Conservation (phyloP, 2,329 filamentous ascomycete species). For the Microsporum ferrugineum region DNA sequence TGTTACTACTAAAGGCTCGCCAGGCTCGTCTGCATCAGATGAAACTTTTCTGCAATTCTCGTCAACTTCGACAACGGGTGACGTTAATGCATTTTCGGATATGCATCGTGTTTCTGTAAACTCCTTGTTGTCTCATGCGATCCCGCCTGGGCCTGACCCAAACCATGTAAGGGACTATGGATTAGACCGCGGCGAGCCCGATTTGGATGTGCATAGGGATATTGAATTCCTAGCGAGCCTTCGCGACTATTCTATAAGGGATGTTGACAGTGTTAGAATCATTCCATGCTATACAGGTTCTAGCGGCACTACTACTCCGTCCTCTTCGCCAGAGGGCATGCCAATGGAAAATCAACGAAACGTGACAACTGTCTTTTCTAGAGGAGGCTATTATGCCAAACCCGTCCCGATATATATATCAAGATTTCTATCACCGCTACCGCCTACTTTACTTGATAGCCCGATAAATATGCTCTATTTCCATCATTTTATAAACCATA, state of each 20-base stretch:
- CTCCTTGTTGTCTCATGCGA: slow-evolving; percentile 48
- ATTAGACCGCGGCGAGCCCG: slow-evolving; percentile 57
- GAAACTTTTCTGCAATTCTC: neutral
- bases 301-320: neutral
- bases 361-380: slow-evolving; percentile 43
- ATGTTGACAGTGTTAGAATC: too few species aligned
- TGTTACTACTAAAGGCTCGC: neutral
- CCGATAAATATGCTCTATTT: slow-evolving; percentile 72
- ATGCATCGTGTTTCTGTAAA: slow-evolving; percentile 51
- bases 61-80: neutral
- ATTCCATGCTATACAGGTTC: neutral
- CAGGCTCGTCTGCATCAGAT: slow-evolving; percentile 2
- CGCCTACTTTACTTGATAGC: slow-evolving; percentile 51
- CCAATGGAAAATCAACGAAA: slow-evolving; percentile 16
- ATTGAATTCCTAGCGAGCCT: slow-evolving; percentile 56
- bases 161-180: slow-evolving; percentile 45
- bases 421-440: slow-evolving; percentile 46
- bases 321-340: neutral
- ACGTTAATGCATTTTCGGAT: slow-evolving; percentile 25
- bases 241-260: neutral
- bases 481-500: slow-evolving; percentile 68
- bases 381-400: slow-evolving; percentile 57
- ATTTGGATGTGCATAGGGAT: slow-evolving; percentile 58
- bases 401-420: slow-evolving; percentile 56
- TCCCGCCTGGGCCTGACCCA: neutral